Evolutionary conservation across 768 basidiomycete genomes (phyloP).

Genomic region (Kwoniella sp.): DNA sequence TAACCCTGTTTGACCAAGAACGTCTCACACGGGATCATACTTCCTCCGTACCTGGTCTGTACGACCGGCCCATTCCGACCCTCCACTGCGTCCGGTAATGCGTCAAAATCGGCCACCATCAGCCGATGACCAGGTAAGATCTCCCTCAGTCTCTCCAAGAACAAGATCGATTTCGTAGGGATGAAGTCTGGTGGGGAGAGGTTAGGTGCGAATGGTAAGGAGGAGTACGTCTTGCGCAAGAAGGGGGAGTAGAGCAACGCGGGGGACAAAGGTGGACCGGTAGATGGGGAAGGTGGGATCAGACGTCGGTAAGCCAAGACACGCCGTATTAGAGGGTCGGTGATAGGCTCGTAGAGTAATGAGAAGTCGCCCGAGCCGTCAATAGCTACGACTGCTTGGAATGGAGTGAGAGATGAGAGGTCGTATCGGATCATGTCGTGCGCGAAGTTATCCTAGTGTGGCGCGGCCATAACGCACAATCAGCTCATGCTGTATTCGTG

Average conservation of each 20-base stretch:
- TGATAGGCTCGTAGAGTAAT: conserved; percentile 77
- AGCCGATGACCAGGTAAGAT: conserved; percentile 92
- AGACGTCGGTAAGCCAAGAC: conserved; percentile 69
- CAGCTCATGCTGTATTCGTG: too few species aligned
- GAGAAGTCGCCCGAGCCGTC: conserved; percentile 79
- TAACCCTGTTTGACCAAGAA: conserved; percentile 91
- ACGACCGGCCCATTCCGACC: conserved; percentile 86
- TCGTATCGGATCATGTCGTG: conserved; percentile 95
- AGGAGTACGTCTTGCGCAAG: conserved; percentile 68
- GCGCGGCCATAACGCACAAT: too few species aligned
- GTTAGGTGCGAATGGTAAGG: conserved; percentile 87
- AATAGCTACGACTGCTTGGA: conserved; percentile 79
- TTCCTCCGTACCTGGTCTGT: conserved; percentile 83
- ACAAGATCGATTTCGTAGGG: conserved; percentile 83
- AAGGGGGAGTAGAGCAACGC: conserved; percentile 44
- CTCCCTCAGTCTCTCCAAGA: conserved; percentile 77
- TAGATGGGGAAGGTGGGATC: conserved; percentile 57
- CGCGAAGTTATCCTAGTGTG: conserved; percentile 85
- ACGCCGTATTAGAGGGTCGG: conserved; percentile 78
- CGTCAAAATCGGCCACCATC: conserved; percentile 88
- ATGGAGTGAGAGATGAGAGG: conserved; percentile 72
- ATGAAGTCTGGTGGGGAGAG: conserved; percentile 84
- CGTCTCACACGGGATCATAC: conserved; percentile 84
- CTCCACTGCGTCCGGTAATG: conserved; percentile 79
- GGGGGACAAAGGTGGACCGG: conserved; percentile 60